Percentiles rank a stretch among this genome's conserved stretches.
Evolutionary conservation across 2,329 filamentous ascomycete species (phyloP).

Genomic region (Drechslera avenae): DNA sequence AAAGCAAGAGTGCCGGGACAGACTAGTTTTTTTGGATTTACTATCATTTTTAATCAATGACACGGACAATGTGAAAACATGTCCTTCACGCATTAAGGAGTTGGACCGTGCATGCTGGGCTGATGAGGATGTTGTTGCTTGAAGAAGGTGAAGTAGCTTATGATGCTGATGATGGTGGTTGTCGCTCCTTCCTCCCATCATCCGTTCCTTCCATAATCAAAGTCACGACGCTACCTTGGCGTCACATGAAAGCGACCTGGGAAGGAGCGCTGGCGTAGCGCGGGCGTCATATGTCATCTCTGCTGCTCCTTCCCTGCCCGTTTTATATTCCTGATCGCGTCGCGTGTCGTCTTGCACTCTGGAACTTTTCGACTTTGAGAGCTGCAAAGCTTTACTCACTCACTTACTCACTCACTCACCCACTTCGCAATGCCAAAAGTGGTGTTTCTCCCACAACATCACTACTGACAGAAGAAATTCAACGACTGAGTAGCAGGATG

Average conservation of each 20-base stretch:
- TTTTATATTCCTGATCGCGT: background rate
- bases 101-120: no score
- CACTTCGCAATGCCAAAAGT: background rate
- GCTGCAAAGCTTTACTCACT: no score
- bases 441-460: no score
- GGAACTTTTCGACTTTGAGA: no score
- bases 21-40: background rate
- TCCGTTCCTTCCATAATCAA: background rate
- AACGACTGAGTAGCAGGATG: no score
- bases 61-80: background rate
- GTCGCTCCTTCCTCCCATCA: background rate
- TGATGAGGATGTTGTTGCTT: no score
- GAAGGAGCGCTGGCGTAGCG: conserved; percentile 12
- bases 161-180: background rate
- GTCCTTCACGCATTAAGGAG: no score
- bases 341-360: no score
- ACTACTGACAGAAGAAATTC: no score
- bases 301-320: background rate
- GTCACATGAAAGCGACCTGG: background rate
- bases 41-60: background rate
- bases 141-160: no score
- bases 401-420: no score
- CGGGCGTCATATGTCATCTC: conserved; percentile 1
- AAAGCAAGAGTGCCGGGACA: background rate
- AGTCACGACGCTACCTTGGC: background rate